Conservation (phyloP, 768 basidiomycete genomes). For the Lentinula guzmanii region DNA sequence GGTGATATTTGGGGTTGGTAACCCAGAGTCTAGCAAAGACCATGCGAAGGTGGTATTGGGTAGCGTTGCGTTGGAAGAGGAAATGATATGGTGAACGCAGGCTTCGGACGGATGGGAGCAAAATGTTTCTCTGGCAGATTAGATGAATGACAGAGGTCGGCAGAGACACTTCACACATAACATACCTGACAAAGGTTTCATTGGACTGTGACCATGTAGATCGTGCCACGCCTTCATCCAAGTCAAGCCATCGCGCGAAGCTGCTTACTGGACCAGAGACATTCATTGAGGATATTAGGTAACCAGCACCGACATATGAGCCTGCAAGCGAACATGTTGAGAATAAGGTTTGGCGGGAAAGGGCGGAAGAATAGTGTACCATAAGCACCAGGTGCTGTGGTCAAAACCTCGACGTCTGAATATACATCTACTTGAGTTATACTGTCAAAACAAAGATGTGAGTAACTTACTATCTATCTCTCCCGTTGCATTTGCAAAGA, state of each 20-base stretch:
- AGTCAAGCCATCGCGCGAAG: constrained; percentile 64
- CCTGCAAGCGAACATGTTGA: constrained; percentile 31
- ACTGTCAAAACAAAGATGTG: not conserved
- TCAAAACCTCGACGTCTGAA: constrained; percentile 49
- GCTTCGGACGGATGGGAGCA: constrained; percentile 62
- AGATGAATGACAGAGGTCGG: not conserved
- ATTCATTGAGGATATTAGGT: constrained; percentile 47
- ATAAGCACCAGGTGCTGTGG: constrained; percentile 52
- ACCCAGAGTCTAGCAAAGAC: constrained; percentile 36
- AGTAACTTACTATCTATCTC: constrained; percentile 45
- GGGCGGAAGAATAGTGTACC: constrained; percentile 28
- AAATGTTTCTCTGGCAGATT: constrained; percentile 40
- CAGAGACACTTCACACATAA: not conserved
- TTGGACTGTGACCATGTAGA: constrained; percentile 56
- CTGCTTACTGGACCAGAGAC: constrained; percentile 30
- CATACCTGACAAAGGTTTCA: constrained; percentile 43
- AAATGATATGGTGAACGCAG: constrained; percentile 51
- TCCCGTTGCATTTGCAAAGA: constrained; percentile 55
- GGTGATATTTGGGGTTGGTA: constrained; percentile 54
- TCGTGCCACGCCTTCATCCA: constrained; percentile 53
- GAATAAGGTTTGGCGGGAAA: not conserved
- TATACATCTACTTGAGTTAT: not conserved
- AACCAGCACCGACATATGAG: constrained; percentile 63
- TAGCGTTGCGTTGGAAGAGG: constrained; percentile 15
- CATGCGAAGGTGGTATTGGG: constrained; percentile 33